Evolutionary conservation across 75 land plant genomes (phyloP).

Genomic region (Picea glauca): DNA sequence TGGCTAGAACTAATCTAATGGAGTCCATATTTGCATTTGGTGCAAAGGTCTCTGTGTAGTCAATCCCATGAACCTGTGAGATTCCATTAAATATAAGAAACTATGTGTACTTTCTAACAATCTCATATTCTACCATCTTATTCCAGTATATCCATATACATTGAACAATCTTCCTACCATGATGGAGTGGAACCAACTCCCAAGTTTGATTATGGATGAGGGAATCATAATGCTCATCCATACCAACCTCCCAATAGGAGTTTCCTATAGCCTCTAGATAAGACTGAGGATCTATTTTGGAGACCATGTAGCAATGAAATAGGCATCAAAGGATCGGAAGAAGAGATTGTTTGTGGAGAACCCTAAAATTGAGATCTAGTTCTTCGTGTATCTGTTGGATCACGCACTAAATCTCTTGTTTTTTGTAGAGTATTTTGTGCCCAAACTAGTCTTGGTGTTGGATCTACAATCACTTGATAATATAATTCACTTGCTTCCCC

Average conservation of each 20-base stretch:
- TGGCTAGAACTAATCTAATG: background rate
- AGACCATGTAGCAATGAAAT: background rate
- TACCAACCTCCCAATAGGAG: too few relatives aligned
- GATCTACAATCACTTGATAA: background rate
- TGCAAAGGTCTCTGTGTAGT: constrained; percentile 9
- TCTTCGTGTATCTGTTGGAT: background rate
- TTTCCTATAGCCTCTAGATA: too few relatives aligned
- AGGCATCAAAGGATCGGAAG: background rate
- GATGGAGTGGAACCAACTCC: background rate
- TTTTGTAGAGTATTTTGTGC: too few relatives aligned
- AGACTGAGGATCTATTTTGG: background rate
- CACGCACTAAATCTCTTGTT: too few relatives aligned
- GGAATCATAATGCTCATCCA: too few relatives aligned
- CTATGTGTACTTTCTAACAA: constrained; percentile 4
- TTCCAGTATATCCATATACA: background rate
- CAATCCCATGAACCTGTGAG: constrained; percentile 4
- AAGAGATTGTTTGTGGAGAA: background rate
- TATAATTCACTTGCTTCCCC: background rate
- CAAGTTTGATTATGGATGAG: background rate
- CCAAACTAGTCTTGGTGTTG: too few relatives aligned
- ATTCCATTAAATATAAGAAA: constrained; percentile 8
- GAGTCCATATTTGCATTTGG: background rate
- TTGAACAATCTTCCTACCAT: background rate
- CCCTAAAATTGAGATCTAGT: background rate
- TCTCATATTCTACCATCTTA: background rate